phyloP scores from a whole-genome alignment of 805 yeast genomes.

The Millerozyma acaciae region DNA sequence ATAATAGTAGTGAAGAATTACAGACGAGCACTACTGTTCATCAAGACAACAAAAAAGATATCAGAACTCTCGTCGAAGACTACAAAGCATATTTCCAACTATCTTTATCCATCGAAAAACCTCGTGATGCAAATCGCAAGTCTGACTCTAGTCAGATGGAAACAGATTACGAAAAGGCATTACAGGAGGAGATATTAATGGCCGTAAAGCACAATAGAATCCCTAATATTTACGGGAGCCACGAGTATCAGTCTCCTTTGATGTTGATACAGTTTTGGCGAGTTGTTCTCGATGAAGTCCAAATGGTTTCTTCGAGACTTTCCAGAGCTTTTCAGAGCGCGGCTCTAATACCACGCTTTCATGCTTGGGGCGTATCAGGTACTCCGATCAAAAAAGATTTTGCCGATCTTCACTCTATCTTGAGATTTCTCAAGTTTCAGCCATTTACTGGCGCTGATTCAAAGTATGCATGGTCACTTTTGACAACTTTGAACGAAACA shows the following conservation, averaged over 20 bases:
- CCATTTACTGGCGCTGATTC: slow-evolving; percentile 58
- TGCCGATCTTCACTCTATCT: slow-evolving; percentile 64
- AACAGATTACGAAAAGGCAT: slow-evolving; percentile 30
- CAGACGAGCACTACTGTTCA: not conserved
- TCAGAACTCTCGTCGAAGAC: slow-evolving; percentile 10
- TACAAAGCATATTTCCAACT: slow-evolving; percentile 26
- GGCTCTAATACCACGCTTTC: slow-evolving; percentile 72
- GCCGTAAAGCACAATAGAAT: slow-evolving; percentile 27
- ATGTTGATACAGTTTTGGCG: slow-evolving; percentile 85
- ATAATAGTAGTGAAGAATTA: slow-evolving; percentile 4
- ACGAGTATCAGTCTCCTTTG: slow-evolving; percentile 75
- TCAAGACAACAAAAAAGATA: slow-evolving; percentile 1
- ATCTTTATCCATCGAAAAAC: slow-evolving; percentile 19
- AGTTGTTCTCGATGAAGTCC: slow-evolving; percentile 89
- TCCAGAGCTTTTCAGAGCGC: slow-evolving; percentile 81
- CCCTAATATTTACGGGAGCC: slow-evolving; percentile 17
- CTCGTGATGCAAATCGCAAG: slow-evolving; percentile 23
- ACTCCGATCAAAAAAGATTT: slow-evolving; percentile 76
- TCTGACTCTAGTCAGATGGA: slow-evolving; percentile 16
- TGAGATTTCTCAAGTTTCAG: slow-evolving; percentile 59
- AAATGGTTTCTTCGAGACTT: slow-evolving; percentile 74
- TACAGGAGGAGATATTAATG: slow-evolving; percentile 28
- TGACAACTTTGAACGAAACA: slow-evolving; percentile 11
- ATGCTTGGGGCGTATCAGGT: slow-evolving; percentile 97
- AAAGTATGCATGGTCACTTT: slow-evolving; percentile 37